Base-by-base conservation (phyloP, 1,284 basidiomycete species). In the Hypsizygus ulmarius region DNA sequence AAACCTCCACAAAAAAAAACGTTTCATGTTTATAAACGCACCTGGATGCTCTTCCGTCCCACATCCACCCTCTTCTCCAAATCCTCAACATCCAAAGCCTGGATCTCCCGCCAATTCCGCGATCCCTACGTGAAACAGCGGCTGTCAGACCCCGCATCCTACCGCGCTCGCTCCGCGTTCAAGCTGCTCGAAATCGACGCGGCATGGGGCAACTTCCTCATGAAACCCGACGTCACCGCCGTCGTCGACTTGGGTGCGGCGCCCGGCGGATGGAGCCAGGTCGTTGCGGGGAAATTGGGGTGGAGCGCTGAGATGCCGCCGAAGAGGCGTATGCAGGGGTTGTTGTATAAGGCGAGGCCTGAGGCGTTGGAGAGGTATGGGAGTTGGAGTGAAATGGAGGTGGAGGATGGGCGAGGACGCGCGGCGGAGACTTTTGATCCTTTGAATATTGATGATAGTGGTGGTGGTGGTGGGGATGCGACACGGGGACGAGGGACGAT, bases 251-350 rank as follows among this genome's bases (percentile, higher is more conserved):
- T 95, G 19, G 92, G 92, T 28, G 88, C 87, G 1, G 90, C 91
- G 1, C 92, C 92, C 0, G 92, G 91, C 4, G 90, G 91, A 0
- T 94, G 92, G 92, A 86, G 84, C 49, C 90, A 94, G 60, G 89
- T 92, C 15, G 82, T 83, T 8, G 83, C 86, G 0, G 72, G 72
- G 18, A 76, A 78, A 53, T 64, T 86, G 16, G 78, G 78, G 1
- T 77, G 75, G 71, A 25, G 21, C 21, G 49, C 42, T 10, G 39
- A 43, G 25, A 41, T 39, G 18, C 32, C 32, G 11, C 37, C 43
- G 16, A 18, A 16, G 38, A 45, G 40, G 32, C 25, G n/a, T n/a
- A n/a, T n/a, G n/a, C n/a, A n/a, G n/a, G n/a, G n/a, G n/a, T n/a
- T n/a, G n/a, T n/a, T n/a, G n/a, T n/a, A 7, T 25, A 25, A 25